These are phyloP conservation scores for Plenodomus biglobosus DNA, from an alignment of 2,329 filamentous ascomycete genomes.

Conservation along the genomic window DNA sequence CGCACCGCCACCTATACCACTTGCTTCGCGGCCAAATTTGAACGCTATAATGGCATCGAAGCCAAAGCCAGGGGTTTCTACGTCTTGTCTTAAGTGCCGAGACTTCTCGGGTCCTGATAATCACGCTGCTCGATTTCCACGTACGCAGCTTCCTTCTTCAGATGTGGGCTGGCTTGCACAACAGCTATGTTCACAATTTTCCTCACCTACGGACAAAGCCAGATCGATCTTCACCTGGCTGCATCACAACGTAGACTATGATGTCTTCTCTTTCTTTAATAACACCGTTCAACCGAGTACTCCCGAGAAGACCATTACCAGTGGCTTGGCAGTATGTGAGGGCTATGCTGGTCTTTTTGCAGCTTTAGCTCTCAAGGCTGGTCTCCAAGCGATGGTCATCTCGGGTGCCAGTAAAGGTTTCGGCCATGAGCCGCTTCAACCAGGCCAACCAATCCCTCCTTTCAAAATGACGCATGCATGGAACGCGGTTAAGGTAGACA, in stretches of 20 bases:
- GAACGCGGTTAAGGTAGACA: slow-evolving; percentile 89
- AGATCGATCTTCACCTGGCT: slow-evolving; percentile 93
- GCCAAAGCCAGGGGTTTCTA: slow-evolving; percentile 32
- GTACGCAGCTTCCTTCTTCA: slow-evolving; percentile 67
- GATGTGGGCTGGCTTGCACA: slow-evolving; percentile 73
- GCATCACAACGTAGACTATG: slow-evolving; percentile 89
- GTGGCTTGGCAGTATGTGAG: slow-evolving; percentile 84
- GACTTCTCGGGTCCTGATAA: slow-evolving; percentile 83
- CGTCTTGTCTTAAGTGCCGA: slow-evolving; percentile 72
- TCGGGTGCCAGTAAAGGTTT: slow-evolving; percentile 84
- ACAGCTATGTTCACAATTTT: slow-evolving; percentile 76
- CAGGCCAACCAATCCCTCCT: slow-evolving; percentile 67
- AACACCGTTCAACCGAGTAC: slow-evolving; percentile 67
- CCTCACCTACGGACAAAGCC: slow-evolving; percentile 85
- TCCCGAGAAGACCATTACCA: slow-evolving; percentile 71
- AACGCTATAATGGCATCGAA: slow-evolving; percentile 55
- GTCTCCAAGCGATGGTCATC: slow-evolving; percentile 74
- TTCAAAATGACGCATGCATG: slow-evolving; percentile 74
- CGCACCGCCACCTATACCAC: slow-evolving; percentile 55
- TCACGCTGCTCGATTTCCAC: slow-evolving; percentile 76
- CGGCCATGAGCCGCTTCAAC: slow-evolving; percentile 64
- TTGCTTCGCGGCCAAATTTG: slow-evolving; percentile 60
- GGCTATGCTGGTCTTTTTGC: slow-evolving; percentile 86
- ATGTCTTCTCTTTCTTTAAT: slow-evolving; percentile 76
- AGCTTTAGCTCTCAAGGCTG: slow-evolving; percentile 74